Base-by-base conservation (phyloP, 352 stramenopile genomes). In the Phytophthora lateralis region DNA sequence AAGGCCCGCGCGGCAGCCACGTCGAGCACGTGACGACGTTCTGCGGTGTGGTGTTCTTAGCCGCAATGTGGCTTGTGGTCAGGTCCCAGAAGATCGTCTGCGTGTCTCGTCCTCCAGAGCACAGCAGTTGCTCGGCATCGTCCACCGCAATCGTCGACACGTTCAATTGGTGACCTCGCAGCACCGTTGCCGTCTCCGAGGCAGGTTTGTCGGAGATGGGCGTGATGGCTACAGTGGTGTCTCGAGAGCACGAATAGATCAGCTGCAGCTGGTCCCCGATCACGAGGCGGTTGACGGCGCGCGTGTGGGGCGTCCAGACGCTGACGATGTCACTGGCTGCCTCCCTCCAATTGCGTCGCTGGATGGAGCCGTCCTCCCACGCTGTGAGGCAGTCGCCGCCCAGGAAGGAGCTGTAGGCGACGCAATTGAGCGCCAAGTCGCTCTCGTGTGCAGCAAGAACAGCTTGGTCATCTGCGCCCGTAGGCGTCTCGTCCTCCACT, bases 11-110 rank as follows among this genome's bases (percentile, higher is more conserved):
- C 9, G 85, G 80, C n/a, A 94, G 34, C 85, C 83, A 95, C 46
- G 85, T 89, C 17, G 81, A 86, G 68, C 85, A 96, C 42, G 88
- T 96, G 45, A 96, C 64, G 12, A 96, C 83, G 30, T 96, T 96
- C 70, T 91, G 83, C 15, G 88, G 76, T 7, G 69, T 91, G 30
- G 73, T 90, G 44, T 89, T 93, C 49, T 85, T 89, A 11, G 63
- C 55, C 27, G 75, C 73, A 9, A 81, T 66, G 14, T 71, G 56
- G 3, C 66, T 60, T 0, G 86, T 93, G 15, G 63, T 54, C 7
- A 90, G 34, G 60, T 94, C 85, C 86, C 86, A 95, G 47, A 93
- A 72, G 43, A 88, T 86, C 17, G 83, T 91, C 45, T 89, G 80
- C 0, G 88, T 95, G 66, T 96, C 88, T n/a, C 85, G 66, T 14